Evolutionary conservation across 345 rosid genomes (phyloP).

Genomic region (Kandelia obovata): DNA sequence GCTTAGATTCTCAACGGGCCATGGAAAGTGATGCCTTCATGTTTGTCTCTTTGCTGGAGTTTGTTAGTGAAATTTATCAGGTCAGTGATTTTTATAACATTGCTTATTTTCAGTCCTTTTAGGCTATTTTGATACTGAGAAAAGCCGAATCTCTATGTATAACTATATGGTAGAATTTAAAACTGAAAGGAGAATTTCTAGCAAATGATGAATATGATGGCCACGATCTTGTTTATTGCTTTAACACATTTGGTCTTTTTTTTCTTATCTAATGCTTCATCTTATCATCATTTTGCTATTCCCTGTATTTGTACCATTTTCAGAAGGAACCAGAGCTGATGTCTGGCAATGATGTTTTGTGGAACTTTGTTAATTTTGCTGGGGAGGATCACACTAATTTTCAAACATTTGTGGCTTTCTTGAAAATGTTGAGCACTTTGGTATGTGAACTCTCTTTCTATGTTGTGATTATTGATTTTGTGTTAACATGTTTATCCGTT

Average conservation of each 20-base stretch:
- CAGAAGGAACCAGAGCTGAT: constrained; percentile 93
- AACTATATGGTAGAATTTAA: neutral
- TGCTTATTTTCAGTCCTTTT: neutral
- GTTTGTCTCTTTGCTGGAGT: constrained; percentile 85
- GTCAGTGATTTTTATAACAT: constrained; percentile 26
- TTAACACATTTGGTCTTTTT: neutral
- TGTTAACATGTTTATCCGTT: constrained; percentile 7
- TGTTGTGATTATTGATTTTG: neutral
- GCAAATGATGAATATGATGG: neutral
- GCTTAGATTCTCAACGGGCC: constrained; percentile 50
- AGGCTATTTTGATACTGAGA: too few species aligned
- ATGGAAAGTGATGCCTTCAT: constrained; percentile 42
- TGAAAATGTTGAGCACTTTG: constrained; percentile 90
- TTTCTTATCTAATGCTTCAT: neutral
- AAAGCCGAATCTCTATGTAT: too few species aligned
- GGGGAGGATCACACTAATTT: constrained; percentile 97
- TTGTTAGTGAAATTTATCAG: constrained; percentile 91
- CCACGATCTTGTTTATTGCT: neutral
- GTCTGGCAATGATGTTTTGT: constrained; percentile 87
- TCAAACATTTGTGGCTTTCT: constrained; percentile 91
- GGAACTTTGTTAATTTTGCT: constrained; percentile 97
- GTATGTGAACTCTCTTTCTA: constrained; percentile 36
- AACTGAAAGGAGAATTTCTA: neutral
- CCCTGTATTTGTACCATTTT: constrained; percentile 17
- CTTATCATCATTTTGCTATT: constrained; percentile 1